Conservation (phyloP, 1,284 basidiomycete species). For the Hypsizygus ulmarius region DNA sequence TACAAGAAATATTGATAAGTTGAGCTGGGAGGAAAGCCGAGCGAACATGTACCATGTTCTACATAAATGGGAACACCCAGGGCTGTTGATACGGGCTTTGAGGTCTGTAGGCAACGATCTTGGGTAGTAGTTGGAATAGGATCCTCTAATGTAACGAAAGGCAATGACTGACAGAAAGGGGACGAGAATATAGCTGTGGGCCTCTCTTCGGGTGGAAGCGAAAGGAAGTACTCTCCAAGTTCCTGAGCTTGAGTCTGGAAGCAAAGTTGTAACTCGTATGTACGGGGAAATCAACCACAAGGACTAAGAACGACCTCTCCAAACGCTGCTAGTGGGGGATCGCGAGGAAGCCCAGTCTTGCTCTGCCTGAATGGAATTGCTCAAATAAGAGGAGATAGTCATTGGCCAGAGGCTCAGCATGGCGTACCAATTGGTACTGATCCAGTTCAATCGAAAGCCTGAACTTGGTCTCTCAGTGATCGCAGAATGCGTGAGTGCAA, state of each 20-base stretch:
- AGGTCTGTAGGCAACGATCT: slow-evolving; percentile 86
- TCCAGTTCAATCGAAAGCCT: slow-evolving; percentile 79
- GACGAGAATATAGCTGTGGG: slow-evolving; percentile 81
- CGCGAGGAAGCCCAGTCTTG: slow-evolving; percentile 69
- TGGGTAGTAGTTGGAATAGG: slow-evolving; percentile 5
- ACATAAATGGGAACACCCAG: slow-evolving; percentile 69
- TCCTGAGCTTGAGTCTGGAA: slow-evolving; percentile 73
- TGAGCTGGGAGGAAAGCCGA: not conserved
- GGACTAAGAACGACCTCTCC: slow-evolving; percentile 50
- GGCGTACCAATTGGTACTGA: slow-evolving; percentile 61
- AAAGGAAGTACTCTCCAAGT: slow-evolving; percentile 60
- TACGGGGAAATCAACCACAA: not conserved
- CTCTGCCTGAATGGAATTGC: slow-evolving; percentile 49
- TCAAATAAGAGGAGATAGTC: not conserved
- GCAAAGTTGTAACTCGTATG: not conserved
- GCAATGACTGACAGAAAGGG: slow-evolving; percentile 61
- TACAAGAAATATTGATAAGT: not conserved
- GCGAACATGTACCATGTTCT: slow-evolving; percentile 59
- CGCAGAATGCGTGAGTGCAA: not conserved
- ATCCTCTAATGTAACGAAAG: not conserved
- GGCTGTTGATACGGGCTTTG: slow-evolving; percentile 58
- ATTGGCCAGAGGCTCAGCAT: not conserved
- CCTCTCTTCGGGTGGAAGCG: slow-evolving; percentile 62
- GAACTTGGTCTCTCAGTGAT: not conserved
- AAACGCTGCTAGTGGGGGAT: slow-evolving; percentile 75